Evolutionary conservation across 257 asterid genomes (phyloP).

Genomic region (Nicotiana obtusifolia): DNA sequence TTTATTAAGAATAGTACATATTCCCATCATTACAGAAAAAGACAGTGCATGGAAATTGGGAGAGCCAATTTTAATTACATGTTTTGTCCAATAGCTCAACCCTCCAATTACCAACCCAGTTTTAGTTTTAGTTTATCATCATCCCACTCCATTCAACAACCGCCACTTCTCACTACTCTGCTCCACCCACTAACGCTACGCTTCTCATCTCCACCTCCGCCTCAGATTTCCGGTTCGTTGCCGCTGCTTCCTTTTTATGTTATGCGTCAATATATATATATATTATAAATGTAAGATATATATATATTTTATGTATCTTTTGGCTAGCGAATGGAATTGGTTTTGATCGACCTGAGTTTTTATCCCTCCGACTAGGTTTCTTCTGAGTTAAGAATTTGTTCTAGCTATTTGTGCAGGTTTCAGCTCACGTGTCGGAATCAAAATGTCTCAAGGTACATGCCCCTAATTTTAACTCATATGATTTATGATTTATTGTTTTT

Average conservation of each 20-base stretch:
- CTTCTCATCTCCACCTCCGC: neutral
- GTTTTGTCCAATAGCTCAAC: neutral
- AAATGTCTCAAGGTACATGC: constrained; percentile 3
- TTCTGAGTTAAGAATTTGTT: too few species aligned
- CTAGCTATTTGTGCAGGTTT: neutral
- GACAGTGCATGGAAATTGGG: neutral
- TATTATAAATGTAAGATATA: too few species aligned
- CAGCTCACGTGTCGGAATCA: neutral
- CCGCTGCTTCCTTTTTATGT: neutral
- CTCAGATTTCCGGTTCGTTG: neutral
- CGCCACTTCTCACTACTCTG: neutral
- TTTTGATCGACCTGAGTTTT: too few species aligned
- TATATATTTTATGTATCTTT: too few species aligned
- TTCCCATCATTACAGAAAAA: neutral
- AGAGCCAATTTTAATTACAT: neutral
- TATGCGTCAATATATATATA: too few species aligned
- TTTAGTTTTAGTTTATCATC: neutral
- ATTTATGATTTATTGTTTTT: neutral
- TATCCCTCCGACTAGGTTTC: too few species aligned
- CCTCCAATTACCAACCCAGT: neutral
- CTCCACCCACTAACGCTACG: neutral
- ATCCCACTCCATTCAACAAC: neutral
- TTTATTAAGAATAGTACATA: too few species aligned
- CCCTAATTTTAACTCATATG: neutral
- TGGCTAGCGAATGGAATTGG: too few species aligned